Conservation (phyloP, 2,329 filamentous ascomycete genomes). For the Fusarium armeniacum region DNA sequence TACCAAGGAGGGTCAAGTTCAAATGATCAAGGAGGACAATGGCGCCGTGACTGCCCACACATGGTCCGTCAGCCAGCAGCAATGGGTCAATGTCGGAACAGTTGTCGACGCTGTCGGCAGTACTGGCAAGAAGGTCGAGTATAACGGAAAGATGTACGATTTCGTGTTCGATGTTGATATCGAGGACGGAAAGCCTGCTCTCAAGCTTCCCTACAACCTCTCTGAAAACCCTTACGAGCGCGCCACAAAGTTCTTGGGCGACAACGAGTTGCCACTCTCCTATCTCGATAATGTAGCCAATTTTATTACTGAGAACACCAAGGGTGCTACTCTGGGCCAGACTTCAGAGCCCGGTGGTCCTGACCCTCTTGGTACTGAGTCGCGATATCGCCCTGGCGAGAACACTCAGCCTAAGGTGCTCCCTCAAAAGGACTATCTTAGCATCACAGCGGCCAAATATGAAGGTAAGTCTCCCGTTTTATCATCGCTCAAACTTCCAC, state of each 20-base stretch:
- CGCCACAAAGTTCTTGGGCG: slow-evolving; percentile 89
- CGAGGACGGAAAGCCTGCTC: slow-evolving; percentile 89
- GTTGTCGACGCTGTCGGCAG: slow-evolving; percentile 92
- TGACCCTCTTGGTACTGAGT: slow-evolving; percentile 84
- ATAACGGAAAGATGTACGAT: slow-evolving; percentile 91
- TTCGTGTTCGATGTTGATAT: slow-evolving; percentile 98
- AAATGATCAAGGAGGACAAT: slow-evolving; percentile 88
- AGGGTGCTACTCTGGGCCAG: slow-evolving; percentile 85
- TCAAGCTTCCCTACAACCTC: slow-evolving; percentile 95
- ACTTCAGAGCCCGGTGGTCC: slow-evolving; percentile 64
- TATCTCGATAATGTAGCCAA: slow-evolving; percentile 94
- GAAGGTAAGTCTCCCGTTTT: slow-evolving; percentile 58
- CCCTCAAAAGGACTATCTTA: slow-evolving; percentile 84
- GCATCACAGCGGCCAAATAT: slow-evolving; percentile 80
- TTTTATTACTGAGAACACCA: slow-evolving; percentile 91
- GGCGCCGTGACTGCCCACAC: slow-evolving; percentile 88
- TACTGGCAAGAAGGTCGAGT: slow-evolving; percentile 80
- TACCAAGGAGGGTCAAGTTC: slow-evolving; percentile 95
- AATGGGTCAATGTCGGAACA: slow-evolving; percentile 93
- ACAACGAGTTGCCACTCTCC: slow-evolving; percentile 87
- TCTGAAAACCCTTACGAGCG: slow-evolving; percentile 93
- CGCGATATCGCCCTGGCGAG: slow-evolving; percentile 79
- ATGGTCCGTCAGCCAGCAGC: slow-evolving; percentile 79
- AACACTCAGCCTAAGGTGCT: slow-evolving; percentile 69
- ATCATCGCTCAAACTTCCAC: neutral